phyloP scores from a whole-genome alignment of 192 early-diverging fungal genomes.

The Entomortierella parvispora region DNA sequence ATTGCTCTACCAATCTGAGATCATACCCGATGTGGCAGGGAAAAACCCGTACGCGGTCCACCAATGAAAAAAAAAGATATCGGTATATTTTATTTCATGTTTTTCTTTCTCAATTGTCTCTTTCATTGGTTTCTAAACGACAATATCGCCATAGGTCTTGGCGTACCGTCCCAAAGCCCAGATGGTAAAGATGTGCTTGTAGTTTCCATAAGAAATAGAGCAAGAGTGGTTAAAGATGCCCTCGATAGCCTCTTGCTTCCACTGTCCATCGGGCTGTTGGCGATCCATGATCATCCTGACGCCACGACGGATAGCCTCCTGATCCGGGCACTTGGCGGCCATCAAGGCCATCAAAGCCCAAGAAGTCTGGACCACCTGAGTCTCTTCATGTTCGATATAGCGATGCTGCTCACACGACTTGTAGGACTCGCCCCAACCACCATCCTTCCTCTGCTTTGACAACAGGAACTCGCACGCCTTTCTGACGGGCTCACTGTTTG shows the following conservation, averaged over 20 bases:
- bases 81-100: neutral
- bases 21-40: no score
- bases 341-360: slow-evolving; percentile 90
- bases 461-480: slow-evolving; percentile 93
- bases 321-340: slow-evolving; percentile 88
- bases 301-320: slow-evolving; percentile 71
- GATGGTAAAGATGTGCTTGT: slow-evolving; percentile 91
- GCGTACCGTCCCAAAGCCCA: slow-evolving; percentile 92
- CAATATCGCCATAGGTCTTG: slow-evolving; percentile 69
- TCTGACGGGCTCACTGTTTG: slow-evolving; percentile 72
- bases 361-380: slow-evolving; percentile 94
- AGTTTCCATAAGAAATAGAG: slow-evolving; percentile 91
- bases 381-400: slow-evolving; percentile 71
- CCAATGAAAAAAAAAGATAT: neutral
- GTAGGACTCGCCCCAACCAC: slow-evolving; percentile 98
- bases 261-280: slow-evolving; percentile 92
- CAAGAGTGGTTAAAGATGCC: slow-evolving; percentile 97
- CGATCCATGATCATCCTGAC: slow-evolving; percentile 82
- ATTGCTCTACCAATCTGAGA: no score
- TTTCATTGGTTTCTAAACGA: neutral
- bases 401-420: slow-evolving; percentile 80
- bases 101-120: neutral
- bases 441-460: slow-evolving; percentile 88
- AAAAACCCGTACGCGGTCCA: no score
- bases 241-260: slow-evolving; percentile 97